A percentile compares a stretch with the other conserved stretches of the same genome.
These are phyloP conservation scores for Allantophomopsis cytisporea DNA, from an alignment of 2,329 filamentous ascomycete species.

Conservation along the genomic window DNA sequence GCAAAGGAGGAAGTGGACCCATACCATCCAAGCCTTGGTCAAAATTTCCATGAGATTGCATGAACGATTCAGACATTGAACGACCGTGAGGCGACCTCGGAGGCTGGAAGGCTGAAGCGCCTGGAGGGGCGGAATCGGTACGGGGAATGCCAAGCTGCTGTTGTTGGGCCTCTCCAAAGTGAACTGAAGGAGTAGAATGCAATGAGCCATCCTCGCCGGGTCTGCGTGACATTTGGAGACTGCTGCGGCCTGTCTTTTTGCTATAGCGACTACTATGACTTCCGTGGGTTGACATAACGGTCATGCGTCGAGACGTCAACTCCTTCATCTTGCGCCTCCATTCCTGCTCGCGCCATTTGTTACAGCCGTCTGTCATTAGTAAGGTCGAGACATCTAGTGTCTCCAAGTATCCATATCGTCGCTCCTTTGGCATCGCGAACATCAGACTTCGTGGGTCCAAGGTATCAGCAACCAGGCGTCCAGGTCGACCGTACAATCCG, in stretches of 20 bases:
- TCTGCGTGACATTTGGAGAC: not conserved
- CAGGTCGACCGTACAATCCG: slow-evolving; percentile 78
- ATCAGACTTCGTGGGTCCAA: slow-evolving; percentile 82
- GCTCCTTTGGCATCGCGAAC: slow-evolving; percentile 92
- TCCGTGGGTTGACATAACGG: slow-evolving; percentile 34
- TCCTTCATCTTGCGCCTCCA: slow-evolving; percentile 89
- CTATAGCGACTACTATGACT: slow-evolving; percentile 29
- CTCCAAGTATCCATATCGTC: slow-evolving; percentile 82
- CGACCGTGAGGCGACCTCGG: slow-evolving; percentile 10
- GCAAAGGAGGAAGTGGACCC: slow-evolving; percentile 13
- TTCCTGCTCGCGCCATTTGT: slow-evolving; percentile 69
- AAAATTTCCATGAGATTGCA: slow-evolving; percentile 8
- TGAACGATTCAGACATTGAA: slow-evolving; percentile 16
- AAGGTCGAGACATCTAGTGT: slow-evolving; percentile 71
- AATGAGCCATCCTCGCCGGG: slow-evolving; percentile 26
- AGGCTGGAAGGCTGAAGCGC: slow-evolving; percentile 12
- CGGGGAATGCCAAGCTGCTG: slow-evolving; percentile 15
- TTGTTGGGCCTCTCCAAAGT: slow-evolving; percentile 10
- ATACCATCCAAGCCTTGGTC: slow-evolving; percentile 13
- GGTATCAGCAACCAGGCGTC: slow-evolving; percentile 73
- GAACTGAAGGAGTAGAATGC: slow-evolving; percentile 34
- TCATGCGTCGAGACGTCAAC: slow-evolving; percentile 68
- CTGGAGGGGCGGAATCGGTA: slow-evolving; percentile 37
- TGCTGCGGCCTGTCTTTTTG: slow-evolving; percentile 43
- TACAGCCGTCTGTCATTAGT: slow-evolving; percentile 65